Conservation (phyloP, 2,329 filamentous ascomycete genomes). For the Capronia epimyces region DNA sequence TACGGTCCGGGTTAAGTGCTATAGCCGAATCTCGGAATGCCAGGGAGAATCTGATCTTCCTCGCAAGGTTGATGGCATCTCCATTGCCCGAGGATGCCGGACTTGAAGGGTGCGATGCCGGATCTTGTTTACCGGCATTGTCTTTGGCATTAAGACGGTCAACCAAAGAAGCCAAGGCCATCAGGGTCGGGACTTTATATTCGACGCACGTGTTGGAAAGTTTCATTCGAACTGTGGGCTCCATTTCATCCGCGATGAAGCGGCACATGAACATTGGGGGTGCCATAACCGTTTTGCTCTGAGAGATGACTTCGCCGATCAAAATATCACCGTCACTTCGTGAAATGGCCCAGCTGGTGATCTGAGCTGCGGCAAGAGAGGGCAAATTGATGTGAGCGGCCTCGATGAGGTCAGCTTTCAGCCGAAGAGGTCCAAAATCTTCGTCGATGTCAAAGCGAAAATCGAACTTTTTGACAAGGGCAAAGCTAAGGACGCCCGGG, state of each 20-base stretch:
- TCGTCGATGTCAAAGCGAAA: slow-evolving; percentile 60
- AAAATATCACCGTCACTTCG: slow-evolving; percentile 68
- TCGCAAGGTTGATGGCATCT: slow-evolving; percentile 33
- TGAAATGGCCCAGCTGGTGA: slow-evolving; percentile 57
- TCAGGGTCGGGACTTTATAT: slow-evolving; percentile 77
- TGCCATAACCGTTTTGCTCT: slow-evolving; percentile 31
- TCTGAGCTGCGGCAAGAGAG: slow-evolving; percentile 70
- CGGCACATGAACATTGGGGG: slow-evolving; percentile 73
- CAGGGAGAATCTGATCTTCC: slow-evolving; percentile 53
- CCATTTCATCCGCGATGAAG: slow-evolving; percentile 89
- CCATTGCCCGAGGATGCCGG: slow-evolving; percentile 19
- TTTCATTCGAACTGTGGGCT: slow-evolving; percentile 83
- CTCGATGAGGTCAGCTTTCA: slow-evolving; percentile 59
- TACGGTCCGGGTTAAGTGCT: slow-evolving; percentile 73
- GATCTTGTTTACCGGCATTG: slow-evolving; percentile 36
- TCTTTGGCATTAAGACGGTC: slow-evolving; percentile 65
- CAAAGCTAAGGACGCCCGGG: slow-evolving; percentile 75
- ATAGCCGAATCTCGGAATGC: slow-evolving; percentile 73
- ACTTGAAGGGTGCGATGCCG: slow-evolving; percentile 53
- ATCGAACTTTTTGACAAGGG: slow-evolving; percentile 59
- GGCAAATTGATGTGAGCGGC: slow-evolving; percentile 79
- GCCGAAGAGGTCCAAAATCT: slow-evolving; percentile 60
- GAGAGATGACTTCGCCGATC: slow-evolving; percentile 56
- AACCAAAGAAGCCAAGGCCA: slow-evolving; percentile 68
- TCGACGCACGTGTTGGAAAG: slow-evolving; percentile 79